These are phyloP conservation scores for Polytrichum formosum DNA, from an alignment of 225 moss, liverwort and hornwort genomes.

Conservation along the genomic window DNA sequence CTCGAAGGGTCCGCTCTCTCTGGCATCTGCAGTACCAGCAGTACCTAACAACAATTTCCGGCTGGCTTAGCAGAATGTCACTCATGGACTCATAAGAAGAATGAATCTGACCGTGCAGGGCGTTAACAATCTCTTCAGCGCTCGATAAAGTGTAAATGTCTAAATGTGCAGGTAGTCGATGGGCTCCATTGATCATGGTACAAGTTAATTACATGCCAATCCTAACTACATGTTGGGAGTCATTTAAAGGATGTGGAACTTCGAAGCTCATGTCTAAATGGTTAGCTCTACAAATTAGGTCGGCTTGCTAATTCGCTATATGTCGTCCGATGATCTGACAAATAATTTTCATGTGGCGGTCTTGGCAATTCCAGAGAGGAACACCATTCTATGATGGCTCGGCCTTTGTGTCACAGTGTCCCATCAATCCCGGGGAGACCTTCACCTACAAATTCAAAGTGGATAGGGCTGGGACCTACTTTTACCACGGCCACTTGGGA, in stretches of 20 bases:
- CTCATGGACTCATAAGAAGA: background rate
- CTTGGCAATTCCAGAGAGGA: slow-evolving; percentile 25
- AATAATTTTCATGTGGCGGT: background rate
- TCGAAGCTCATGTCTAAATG: background rate
- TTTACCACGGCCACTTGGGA: slow-evolving; percentile 58
- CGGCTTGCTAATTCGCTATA: background rate
- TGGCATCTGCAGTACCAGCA: background rate
- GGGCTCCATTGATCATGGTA: background rate
- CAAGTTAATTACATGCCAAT: background rate
- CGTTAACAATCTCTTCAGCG: background rate
- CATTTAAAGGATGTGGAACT: background rate
- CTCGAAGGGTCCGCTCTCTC: background rate
- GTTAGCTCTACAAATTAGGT: background rate
- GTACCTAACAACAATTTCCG: background rate
- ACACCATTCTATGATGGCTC: slow-evolving; percentile 56
- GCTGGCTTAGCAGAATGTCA: background rate
- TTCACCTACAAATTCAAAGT: slow-evolving; percentile 47
- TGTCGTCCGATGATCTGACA: background rate
- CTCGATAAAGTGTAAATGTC: too few species aligned
- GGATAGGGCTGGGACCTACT: slow-evolving; percentile 43
- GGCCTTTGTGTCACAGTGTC: slow-evolving; percentile 46
- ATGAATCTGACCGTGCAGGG: background rate
- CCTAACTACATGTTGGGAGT: background rate
- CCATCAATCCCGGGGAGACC: slow-evolving; percentile 49
- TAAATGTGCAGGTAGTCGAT: too few species aligned